Evolutionary conservation across 345 rosid species (phyloP).

Genomic region (Linum lewisii): DNA sequence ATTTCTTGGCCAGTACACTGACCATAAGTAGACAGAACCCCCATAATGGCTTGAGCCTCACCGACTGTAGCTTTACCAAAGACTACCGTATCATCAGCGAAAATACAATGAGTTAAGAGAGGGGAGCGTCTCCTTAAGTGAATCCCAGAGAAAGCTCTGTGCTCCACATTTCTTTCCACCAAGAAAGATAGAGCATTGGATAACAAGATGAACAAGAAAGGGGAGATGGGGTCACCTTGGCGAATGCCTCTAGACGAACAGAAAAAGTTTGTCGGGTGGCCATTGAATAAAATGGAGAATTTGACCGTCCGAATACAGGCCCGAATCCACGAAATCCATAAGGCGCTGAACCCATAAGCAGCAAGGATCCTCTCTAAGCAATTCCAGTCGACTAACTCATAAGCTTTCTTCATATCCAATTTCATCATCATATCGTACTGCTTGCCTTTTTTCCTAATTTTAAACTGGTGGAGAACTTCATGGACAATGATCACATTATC

Average conservation of each 20-base stretch:
- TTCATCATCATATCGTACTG: neutral
- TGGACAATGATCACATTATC: too few relatives aligned
- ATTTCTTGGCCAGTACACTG: neutral
- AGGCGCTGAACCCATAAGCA: neutral
- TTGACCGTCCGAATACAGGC: neutral
- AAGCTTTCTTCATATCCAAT: neutral
- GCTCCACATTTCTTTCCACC: neutral
- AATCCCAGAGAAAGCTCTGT: neutral
- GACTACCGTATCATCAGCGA: neutral
- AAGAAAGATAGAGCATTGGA: neutral
- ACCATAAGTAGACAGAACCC: neutral
- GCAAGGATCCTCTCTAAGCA: too few relatives aligned
- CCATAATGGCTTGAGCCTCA: neutral
- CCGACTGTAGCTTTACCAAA: neutral
- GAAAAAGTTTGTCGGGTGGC: neutral
- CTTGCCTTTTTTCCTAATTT: too few relatives aligned
- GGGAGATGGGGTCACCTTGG: neutral
- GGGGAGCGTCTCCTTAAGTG: neutral
- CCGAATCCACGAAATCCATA: neutral
- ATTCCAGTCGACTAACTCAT: neutral
- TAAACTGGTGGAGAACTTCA: too few relatives aligned
- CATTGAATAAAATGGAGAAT: neutral
- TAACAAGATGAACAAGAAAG: neutral
- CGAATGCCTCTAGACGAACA: neutral
- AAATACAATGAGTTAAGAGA: neutral